phyloP scores from a whole-genome alignment of 441 rosid species.

The Raphanus hybrid region DNA sequence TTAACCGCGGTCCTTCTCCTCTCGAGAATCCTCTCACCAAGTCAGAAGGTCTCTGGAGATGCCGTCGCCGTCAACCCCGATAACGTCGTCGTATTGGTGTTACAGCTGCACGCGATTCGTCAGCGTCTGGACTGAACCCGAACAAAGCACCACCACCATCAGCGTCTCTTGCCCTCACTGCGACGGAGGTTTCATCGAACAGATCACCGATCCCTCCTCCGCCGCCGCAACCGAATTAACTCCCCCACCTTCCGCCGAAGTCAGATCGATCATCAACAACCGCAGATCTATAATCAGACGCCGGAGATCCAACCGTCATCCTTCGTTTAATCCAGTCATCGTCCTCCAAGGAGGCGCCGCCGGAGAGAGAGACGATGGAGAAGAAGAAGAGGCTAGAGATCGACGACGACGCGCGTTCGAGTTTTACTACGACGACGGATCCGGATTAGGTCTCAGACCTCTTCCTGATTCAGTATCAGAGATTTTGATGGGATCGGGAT shows the following conservation, averaged over 20 bases:
- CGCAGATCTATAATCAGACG: conserved; percentile 48
- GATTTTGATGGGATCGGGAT: conserved; percentile 75
- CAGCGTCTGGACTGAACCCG: conserved; percentile 37
- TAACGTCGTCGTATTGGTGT: conserved; percentile 78
- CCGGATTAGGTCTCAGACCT: conserved; percentile 66
- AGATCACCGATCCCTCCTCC: conserved; percentile 47
- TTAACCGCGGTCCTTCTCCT: neutral
- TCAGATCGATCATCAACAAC: conserved; percentile 30
- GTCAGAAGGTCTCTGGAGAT: neutral
- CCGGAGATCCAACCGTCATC: conserved; percentile 48
- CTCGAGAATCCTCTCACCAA: conserved; percentile 2
- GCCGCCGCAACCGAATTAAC: neutral
- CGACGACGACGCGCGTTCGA: conserved; percentile 48
- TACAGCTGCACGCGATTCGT: conserved; percentile 71
- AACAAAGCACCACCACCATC: conserved; percentile 18
- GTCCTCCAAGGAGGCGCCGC: conserved; percentile 67
- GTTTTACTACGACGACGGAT: conserved; percentile 71
- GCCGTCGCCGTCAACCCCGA: conserved; percentile 28
- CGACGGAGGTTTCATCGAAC: conserved; percentile 71
- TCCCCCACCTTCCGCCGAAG: conserved; percentile 16
- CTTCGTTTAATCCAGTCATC: conserved; percentile 71
- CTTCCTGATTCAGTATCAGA: conserved; percentile 70
- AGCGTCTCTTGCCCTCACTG: conserved; percentile 65
- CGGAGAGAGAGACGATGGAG: conserved; percentile 42
- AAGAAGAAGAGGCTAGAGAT: conserved; percentile 50